Evolutionary conservation across 2,329 filamentous ascomycete species (phyloP).

Genomic region (Zalaria obscura): DNA sequence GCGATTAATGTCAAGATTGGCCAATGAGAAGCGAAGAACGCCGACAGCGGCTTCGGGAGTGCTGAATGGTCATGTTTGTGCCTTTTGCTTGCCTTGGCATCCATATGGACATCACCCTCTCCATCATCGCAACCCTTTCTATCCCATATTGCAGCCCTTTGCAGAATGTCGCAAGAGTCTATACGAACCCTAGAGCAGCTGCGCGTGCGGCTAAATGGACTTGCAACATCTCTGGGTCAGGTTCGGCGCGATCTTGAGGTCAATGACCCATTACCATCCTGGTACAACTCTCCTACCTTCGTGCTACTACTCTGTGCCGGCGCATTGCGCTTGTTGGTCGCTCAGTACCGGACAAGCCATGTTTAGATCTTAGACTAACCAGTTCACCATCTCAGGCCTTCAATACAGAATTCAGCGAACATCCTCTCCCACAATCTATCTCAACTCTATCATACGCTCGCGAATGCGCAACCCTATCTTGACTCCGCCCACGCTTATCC

Average conservation of each 20-base stretch:
- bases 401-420: conserved; percentile 14
- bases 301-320: conserved; percentile 1
- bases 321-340: background rate
- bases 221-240: conserved; percentile 13
- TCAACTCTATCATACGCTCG: conserved; percentile 50
- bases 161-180: conserved; percentile 9
- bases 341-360: background rate
- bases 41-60: background rate
- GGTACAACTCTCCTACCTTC: conserved; percentile 11
- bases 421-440: conserved; percentile 43
- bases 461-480: conserved; percentile 53
- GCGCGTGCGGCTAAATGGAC: conserved; percentile 15
- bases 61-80: background rate
- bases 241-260: conserved; percentile 13
- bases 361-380: no score
- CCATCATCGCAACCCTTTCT: background rate
- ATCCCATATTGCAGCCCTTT: background rate
- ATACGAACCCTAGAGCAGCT: conserved; percentile 16
- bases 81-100: background rate
- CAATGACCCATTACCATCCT: conserved; percentile 17
- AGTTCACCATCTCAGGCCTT: no score
- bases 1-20: background rate
- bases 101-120: background rate
- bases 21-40: background rate
- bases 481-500: conserved; percentile 60